phyloP scores from a whole-genome alignment of 768 basidiomycete species.

The Pisolithus microcarpus region DNA sequence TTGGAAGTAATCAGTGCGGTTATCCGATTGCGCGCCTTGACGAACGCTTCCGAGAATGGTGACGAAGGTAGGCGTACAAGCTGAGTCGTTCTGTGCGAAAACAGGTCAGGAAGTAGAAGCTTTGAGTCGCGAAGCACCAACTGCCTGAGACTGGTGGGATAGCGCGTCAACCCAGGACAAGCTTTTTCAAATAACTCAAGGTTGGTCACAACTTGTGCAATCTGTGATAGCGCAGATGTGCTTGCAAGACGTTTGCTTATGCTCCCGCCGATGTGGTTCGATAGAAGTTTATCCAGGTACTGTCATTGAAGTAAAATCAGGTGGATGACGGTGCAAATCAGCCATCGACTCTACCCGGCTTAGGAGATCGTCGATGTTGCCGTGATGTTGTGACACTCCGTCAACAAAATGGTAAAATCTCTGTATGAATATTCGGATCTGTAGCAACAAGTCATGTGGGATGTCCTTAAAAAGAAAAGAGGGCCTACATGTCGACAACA shows the following conservation, averaged over 20 bases:
- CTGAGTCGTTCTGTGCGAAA: slow-evolving; percentile 59
- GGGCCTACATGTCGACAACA: slow-evolving; percentile 78
- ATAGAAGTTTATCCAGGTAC: slow-evolving; percentile 83
- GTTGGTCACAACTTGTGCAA: slow-evolving; percentile 89
- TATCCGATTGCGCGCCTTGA: slow-evolving; percentile 67
- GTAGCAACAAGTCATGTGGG: slow-evolving; percentile 8
- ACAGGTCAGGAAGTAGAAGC: not conserved
- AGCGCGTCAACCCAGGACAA: slow-evolving; percentile 77
- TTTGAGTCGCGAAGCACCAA: not conserved
- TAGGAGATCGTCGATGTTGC: slow-evolving; percentile 85
- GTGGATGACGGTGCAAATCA: not conserved
- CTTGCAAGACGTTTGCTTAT: slow-evolving; percentile 67
- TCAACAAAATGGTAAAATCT: slow-evolving; percentile 97
- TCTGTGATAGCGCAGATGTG: slow-evolving; percentile 79
- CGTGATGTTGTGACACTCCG: slow-evolving; percentile 85
- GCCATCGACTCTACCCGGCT: slow-evolving; percentile 54
- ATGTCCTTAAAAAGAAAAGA: not conserved
- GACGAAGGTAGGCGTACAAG: slow-evolving; percentile 60
- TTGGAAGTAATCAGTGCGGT: slow-evolving; percentile 81
- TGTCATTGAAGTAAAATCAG: slow-evolving; percentile 22
- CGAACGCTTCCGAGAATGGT: slow-evolving; percentile 65
- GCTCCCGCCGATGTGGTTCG: slow-evolving; percentile 65
- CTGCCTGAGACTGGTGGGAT: slow-evolving; percentile 76
- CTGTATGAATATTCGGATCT: slow-evolving; percentile 86
- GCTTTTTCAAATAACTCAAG: slow-evolving; percentile 86